These are phyloP conservation scores for Diaporthe longicolla DNA, from an alignment of 2,329 filamentous ascomycete genomes.

Conservation along the genomic window DNA sequence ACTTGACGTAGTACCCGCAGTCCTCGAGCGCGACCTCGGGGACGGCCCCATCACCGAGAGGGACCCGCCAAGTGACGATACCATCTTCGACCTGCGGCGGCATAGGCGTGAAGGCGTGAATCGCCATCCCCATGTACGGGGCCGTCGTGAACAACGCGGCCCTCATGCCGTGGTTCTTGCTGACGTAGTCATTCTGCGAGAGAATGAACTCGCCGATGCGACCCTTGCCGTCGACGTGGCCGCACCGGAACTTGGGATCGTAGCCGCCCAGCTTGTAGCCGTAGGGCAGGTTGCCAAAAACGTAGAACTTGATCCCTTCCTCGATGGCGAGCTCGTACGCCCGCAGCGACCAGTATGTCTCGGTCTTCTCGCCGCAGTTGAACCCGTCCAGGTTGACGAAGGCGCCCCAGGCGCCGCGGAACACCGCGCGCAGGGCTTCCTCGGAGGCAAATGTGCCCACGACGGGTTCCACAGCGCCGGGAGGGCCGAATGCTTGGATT, in stretches of 20 bases:
- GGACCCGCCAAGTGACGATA: not conserved
- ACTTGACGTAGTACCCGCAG: not conserved
- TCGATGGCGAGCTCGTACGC: not conserved
- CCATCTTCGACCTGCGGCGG: not conserved
- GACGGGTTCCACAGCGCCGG: not conserved
- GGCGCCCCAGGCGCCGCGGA: not conserved
- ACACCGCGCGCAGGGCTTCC: not conserved
- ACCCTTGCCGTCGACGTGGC: not conserved
- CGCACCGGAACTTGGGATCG: not conserved
- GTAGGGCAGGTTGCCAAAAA: not conserved
- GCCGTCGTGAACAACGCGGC: not conserved
- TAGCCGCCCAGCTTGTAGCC: not conserved
- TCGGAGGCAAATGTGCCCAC: not conserved
- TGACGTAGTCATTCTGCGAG: not conserved
- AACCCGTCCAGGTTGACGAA: not conserved
- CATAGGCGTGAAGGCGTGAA: not conserved
- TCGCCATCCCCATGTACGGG: not conserved
- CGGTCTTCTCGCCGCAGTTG: constrained; percentile 6
- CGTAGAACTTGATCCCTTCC: not conserved
- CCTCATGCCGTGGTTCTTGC: not conserved
- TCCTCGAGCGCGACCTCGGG: not conserved
- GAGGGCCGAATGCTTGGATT: not conserved
- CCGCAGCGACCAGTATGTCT: not conserved
- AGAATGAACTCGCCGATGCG: not conserved
- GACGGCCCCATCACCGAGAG: not conserved